These are phyloP conservation scores for Microascus cirrosus DNA, from an alignment of 2,329 filamentous ascomycete species.

Conservation along the genomic window DNA sequence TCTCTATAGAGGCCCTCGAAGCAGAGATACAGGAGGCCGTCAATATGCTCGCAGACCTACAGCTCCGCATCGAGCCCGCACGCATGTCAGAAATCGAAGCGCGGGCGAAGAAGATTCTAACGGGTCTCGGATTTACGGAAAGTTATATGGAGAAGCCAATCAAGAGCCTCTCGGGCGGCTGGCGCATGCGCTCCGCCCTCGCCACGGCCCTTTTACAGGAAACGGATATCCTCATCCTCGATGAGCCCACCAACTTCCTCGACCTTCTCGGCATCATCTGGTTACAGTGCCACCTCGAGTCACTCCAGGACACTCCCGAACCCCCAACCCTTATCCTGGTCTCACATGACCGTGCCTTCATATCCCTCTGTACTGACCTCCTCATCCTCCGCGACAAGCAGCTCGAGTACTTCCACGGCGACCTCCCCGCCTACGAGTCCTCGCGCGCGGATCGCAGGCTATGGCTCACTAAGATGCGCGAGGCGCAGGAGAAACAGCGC, in stretches of 20 bases:
- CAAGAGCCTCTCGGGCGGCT: constrained; percentile 62
- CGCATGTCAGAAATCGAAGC: constrained; percentile 53
- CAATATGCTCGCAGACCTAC: constrained; percentile 58
- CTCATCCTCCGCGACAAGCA: constrained; percentile 63
- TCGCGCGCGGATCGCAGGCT: constrained; percentile 56
- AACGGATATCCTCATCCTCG: constrained; percentile 68
- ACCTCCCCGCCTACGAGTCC: constrained; percentile 59
- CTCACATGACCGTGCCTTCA: constrained; percentile 76
- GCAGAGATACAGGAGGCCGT: constrained; percentile 58
- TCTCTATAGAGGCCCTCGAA: constrained; percentile 45
- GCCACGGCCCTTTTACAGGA: constrained; percentile 59
- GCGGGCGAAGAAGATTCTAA: constrained; percentile 53
- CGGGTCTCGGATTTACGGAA: constrained; percentile 62
- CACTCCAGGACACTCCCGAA: constrained; percentile 36
- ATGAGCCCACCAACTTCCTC: constrained; percentile 81
- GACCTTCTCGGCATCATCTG: constrained; percentile 77
- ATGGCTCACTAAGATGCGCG: constrained; percentile 64
- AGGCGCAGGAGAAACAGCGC: constrained; percentile 70
- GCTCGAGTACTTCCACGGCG: constrained; percentile 65
- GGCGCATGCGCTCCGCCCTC: constrained; percentile 59
- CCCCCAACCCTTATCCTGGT: constrained; percentile 64
- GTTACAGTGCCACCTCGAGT: constrained; percentile 62
- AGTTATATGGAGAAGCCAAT: constrained; percentile 47
- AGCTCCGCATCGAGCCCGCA: constrained; percentile 56
- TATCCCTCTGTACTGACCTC: constrained; percentile 65